Base-by-base conservation (phyloP, 2,329 filamentous ascomycete genomes). In the Albifimbria verrucaria region DNA sequence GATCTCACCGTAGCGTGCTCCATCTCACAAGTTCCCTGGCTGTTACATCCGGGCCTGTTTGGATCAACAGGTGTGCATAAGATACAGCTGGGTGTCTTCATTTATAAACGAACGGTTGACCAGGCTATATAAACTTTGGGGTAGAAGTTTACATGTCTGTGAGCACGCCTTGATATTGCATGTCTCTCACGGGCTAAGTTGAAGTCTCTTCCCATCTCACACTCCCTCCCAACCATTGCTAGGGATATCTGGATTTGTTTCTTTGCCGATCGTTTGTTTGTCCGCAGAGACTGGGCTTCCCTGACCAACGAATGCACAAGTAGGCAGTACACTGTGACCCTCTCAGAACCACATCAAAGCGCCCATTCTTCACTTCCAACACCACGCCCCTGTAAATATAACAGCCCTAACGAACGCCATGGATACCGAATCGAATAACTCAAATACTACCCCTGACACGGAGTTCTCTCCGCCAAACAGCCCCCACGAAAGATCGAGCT, bases 391-490 rank as follows among this genome's bases (percentile, higher is more conserved):
- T 50, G 18, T 28, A 46, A 39, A 39, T 4, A 39, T 46, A 18
- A 28, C 7, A 47, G 20, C 4, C 39, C 49, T 20, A 15, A 20
- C 9, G 9, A n/a, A 17, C 32, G 21, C 66, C 11, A 58, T 67
- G 28, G 69, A 66, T 17, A 73, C 65, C 52, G 61, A 66, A 17
- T 46, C 47, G 26, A 52, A 32, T 45, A 70, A 64, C 46, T 67
- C 65, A 50, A 72, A 72, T 39, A 39, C 74, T 23, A 80, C 78
- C 18, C 77, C 78, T n/a, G 67, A 75, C 57, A 80, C 77, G 45
- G 76, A 79, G 60, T 74, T 76, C 56, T 79, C 77, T 48, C 67
- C 73, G 21, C 75, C 73, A 43, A 71, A 64, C 39, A 80, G 74
- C 56, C 75, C 76, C 67, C 69, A 18, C 65, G 71, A 24, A 72